Evolutionary conservation across 352 stramenopile genomes (phyloP), one percentile per base, ranked within the genome.

Genomic region (Pythium vanterpoolii): DNA sequence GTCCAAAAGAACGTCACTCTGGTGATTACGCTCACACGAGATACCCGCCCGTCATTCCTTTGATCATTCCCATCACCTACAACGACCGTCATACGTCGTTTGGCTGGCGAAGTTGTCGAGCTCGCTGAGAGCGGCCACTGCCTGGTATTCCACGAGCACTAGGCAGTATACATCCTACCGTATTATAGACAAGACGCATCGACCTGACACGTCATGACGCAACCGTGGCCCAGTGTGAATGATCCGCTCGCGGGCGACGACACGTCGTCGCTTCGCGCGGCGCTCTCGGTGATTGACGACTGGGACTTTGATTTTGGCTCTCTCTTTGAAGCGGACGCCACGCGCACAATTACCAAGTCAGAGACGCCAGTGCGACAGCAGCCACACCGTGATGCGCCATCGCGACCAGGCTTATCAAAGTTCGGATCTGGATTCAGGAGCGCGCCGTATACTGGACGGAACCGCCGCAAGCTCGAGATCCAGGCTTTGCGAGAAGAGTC

Each of bases 401-500:
- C 10, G 1, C 34, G 34, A 13, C 13, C 14, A 42, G 13, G 18
- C 13, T 16, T 18, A 5, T 1, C 34, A 1, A 5, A 5, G 19
- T 5, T 19, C 9, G 34, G 13, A 18, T 42, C 34, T 1, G 19
- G 5, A 18, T 5, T 18, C 34, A 42, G 7, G 26, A 23, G 26
- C 16, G 45, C 14, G n/a, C 28, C 47, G 26, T 60, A 60, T 42
- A 52, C 31, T 16, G 40, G 52, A 9, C 40, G 52, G 40, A 60
- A 60, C 40, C 52, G 40, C 7, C 52, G 52, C 40, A 60, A 60
- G 40, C 40, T 51, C 27, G 52, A 60, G 42, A 60, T 60, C 42
- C 52, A 45, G 42, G 39, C 52, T n/a, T 28, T 60, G 27, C 52
- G 52, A 27, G 24, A 51, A 19, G 40, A 60, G 27, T n/a, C 40